Evolutionary conservation across 78 protist genomes (phyloP), one percentile per base, ranked within the genome.

Genomic region (Chrysochromulina tobinii): DNA sequence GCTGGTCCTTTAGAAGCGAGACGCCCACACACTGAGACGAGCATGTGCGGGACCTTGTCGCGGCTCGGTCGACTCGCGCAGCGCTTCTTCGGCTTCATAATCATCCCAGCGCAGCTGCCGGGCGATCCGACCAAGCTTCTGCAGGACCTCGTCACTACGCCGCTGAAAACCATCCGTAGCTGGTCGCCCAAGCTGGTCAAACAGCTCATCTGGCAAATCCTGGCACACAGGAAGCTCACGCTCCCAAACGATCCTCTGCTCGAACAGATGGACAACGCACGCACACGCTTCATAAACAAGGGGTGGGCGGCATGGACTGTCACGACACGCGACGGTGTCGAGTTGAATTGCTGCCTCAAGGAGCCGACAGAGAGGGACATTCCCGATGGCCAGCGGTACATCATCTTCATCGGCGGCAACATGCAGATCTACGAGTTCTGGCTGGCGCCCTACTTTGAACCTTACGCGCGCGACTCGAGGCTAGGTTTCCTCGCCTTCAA

Each of bases 361-460:
- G 23, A 4, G 50, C 50, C 27, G 79, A 27, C 21, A 7, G 64
- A 12, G 21, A 12, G 14, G 8, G 64, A 7, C 64, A 12, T 59
- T 59, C 73, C 7, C 27, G 73, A 15, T 7, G 48, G 38, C 73
- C 84, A 0, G 57, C 84, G 84, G 6, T 75, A 6, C 20, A 57
- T 75, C 12, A 2, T 75, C n/a, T 75, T 1, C 48, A 4, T 75
- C n/a, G 55, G 55, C 21, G 84, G 53, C 84, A 75, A 75, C 57
- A 15, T 75, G 7, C 84, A 75, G 50, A 75, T 50, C 58, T 75
- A 75, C 84, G 84, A 75, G 84, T 55, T 50, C 53, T 75, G 84
- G 84, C 58, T 75, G 3, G 38, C 38, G 38, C 5, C 55, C 48
- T 75, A 75, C 84, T 75, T 75, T 15, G 53, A 75, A 55, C 18